Conservation (phyloP, 1,284 basidiomycete genomes). For the Ustilago sp. region DNA sequence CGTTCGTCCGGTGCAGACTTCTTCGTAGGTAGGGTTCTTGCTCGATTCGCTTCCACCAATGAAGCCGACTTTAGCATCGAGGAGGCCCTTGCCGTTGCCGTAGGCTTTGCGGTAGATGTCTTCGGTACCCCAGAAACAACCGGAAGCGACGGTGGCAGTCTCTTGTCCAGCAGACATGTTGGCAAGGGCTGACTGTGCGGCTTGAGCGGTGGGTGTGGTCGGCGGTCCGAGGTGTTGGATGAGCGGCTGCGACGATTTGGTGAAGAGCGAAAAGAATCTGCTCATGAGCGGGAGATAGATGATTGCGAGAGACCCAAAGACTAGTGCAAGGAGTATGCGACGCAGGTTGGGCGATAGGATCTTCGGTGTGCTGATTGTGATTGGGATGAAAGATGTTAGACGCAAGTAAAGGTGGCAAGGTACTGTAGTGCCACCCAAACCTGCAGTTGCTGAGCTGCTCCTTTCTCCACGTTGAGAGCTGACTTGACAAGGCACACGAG, state of each 20-base stretch:
- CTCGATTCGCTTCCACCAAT: slow-evolving; percentile 62
- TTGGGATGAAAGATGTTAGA: background rate
- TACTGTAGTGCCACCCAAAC: background rate
- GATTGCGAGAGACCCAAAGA: slow-evolving; percentile 21
- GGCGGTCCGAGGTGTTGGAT: slow-evolving; percentile 52
- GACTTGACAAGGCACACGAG: background rate
- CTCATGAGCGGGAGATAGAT: slow-evolving; percentile 42
- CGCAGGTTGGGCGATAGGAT: slow-evolving; percentile 32
- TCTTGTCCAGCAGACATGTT: slow-evolving; percentile 44
- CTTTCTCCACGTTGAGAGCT: slow-evolving; percentile 5
- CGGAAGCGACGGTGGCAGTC: slow-evolving; percentile 57
- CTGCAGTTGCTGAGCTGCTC: slow-evolving; percentile 3
- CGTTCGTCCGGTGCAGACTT: slow-evolving; percentile 80
- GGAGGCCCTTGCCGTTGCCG: slow-evolving; percentile 63
- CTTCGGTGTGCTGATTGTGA: background rate
- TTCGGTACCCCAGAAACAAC: slow-evolving; percentile 69
- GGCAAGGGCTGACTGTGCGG: slow-evolving; percentile 44
- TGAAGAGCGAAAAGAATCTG: slow-evolving; percentile 57
- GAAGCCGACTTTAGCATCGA: slow-evolving; percentile 63
- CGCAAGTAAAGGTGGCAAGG: background rate
- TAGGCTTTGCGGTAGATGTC: slow-evolving; percentile 66
- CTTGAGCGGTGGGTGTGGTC: slow-evolving; percentile 47
- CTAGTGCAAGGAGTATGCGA: slow-evolving; percentile 17
- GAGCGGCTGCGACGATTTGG: slow-evolving; percentile 45
- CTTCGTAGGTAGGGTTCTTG: slow-evolving; percentile 74